phyloP scores from a whole-genome alignment of 768 basidiomycete genomes.

The Gloeostereum incarnatum region DNA sequence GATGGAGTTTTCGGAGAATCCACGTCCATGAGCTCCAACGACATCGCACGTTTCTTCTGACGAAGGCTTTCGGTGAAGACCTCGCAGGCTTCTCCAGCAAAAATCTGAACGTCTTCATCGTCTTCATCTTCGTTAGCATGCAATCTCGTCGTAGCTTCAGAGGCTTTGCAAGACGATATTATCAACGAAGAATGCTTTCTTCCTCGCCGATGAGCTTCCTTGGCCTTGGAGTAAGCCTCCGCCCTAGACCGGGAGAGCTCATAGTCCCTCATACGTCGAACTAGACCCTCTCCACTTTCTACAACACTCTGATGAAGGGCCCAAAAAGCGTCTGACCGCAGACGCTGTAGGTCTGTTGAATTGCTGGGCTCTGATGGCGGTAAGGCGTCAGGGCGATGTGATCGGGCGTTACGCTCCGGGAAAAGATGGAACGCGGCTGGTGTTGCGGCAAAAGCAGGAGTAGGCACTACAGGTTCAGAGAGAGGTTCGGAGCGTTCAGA shows the following conservation, averaged over 20 bases:
- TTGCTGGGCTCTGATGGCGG: conserved; percentile 11
- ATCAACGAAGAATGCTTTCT: conserved; percentile 27
- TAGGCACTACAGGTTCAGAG: conserved; percentile 11
- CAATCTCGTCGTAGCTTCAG: no score
- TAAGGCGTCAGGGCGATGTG: conserved; percentile 12
- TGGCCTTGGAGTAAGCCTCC: conserved; percentile 25
- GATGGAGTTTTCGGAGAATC: conserved; percentile 16
- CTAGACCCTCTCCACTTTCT: conserved; percentile 58
- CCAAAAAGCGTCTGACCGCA: conserved; percentile 56
- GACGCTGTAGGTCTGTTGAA: conserved; percentile 25
- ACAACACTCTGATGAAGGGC: conserved; percentile 55
- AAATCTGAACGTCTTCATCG: conserved; percentile 53
- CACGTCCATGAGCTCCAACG: conserved; percentile 31
- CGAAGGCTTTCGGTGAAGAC: conserved; percentile 12
- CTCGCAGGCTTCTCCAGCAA: conserved; percentile 26
- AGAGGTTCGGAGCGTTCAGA: no score
- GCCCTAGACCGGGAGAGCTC: conserved; percentile 42
- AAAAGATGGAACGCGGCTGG: conserved; percentile 42
- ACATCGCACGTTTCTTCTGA: no score
- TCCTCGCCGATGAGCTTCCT: conserved; percentile 29
- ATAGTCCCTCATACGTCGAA: conserved; percentile 67
- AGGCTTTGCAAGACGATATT: conserved; percentile 11
- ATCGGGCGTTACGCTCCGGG: conserved; percentile 16
- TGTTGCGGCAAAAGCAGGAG: conserved; percentile 33
- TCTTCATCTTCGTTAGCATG: conserved; percentile 26